These are phyloP conservation scores for Termitomyces heimii DNA, from an alignment of 768 basidiomycete species.

Conservation along the genomic window DNA sequence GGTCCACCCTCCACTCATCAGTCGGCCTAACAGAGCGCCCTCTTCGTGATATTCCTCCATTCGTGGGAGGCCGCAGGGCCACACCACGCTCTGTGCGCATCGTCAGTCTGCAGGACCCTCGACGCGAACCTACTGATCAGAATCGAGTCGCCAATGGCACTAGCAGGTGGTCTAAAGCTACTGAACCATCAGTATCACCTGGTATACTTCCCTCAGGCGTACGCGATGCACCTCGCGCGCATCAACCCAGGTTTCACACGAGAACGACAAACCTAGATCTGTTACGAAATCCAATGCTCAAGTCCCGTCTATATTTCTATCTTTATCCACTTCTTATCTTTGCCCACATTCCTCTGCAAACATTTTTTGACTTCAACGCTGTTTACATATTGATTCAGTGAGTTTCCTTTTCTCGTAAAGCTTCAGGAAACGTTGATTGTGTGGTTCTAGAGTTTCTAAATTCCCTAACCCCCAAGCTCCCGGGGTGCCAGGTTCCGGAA, in stretches of 20 bases:
- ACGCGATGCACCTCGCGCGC: conserved; percentile 26
- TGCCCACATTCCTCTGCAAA: conserved; percentile 69
- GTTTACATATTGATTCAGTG: conserved; percentile 80
- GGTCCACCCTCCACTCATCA: conserved; percentile 61
- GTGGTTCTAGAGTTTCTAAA: conserved; percentile 55
- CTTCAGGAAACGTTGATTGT: background rate
- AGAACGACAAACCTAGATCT: conserved; percentile 64
- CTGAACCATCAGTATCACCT: conserved; percentile 35
- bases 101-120: conserved; percentile 59
- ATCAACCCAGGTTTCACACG: conserved; percentile 62
- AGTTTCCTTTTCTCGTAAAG: conserved; percentile 27
- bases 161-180: conserved; percentile 57
- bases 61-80: conserved; percentile 62
- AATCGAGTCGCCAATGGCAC: conserved; percentile 35
- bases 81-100: conserved; percentile 81
- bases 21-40: conserved; percentile 30
- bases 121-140: conserved; percentile 46
- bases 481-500: conserved; percentile 65
- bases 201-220: conserved; percentile 32
- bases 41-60: conserved; percentile 26
- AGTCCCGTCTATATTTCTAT: conserved; percentile 58
- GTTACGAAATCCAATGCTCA: conserved; percentile 51
- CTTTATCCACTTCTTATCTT: conserved; percentile 67
- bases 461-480: conserved; percentile 65
- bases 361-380: conserved; percentile 87